phyloP scores from a whole-genome alignment of 371 early-diverging fungal genomes.

The Basidiobolus meristosporus region DNA sequence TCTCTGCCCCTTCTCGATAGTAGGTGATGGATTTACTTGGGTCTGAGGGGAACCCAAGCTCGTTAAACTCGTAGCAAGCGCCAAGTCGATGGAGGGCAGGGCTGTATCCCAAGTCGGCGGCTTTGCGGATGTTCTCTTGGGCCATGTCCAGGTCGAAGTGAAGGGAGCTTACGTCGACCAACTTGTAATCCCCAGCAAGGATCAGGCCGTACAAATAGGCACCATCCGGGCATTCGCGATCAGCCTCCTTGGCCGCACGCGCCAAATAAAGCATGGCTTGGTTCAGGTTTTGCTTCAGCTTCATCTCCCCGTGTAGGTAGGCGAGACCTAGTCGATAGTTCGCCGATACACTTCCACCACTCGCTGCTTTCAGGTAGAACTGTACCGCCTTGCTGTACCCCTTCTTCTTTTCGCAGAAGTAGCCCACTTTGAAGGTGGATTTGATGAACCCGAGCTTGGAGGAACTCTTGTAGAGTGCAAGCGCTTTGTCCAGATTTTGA shows the following conservation, averaged over 20 bases:
- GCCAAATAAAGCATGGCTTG: conserved; percentile 56
- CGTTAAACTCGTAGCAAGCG: conserved; percentile 66
- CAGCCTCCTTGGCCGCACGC: too few species aligned
- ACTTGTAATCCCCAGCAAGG: too few species aligned
- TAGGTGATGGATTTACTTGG: conserved; percentile 48
- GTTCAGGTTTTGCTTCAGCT: conserved; percentile 26
- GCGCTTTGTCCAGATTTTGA: conserved; percentile 22
- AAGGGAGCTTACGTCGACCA: too few species aligned
- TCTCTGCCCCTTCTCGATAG: conserved; percentile 69
- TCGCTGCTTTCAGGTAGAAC: too few species aligned
- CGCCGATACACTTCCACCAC: too few species aligned
- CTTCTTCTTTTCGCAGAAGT: conserved; percentile 18
- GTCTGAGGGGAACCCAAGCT: too few species aligned
- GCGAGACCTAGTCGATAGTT: conserved; percentile 24
- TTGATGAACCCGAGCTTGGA: conserved; percentile 13
- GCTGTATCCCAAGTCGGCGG: conserved; percentile 41
- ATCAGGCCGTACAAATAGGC: too few species aligned
- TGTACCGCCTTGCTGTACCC: conserved; percentile 41
- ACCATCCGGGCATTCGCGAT: too few species aligned
- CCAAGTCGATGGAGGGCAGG: conserved; percentile 59
- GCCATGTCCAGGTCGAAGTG: too few species aligned
- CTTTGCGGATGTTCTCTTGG: too few species aligned
- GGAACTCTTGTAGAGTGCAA: conserved; percentile 13
- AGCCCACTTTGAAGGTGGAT: conserved; percentile 12
- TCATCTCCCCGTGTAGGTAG: conserved; percentile 39